A percentile compares a stretch with the other conserved stretches of the same genome.
Evolutionary conservation across 192 early-diverging fungal species (phyloP).

Genomic region (Dissophora globulifera): DNA sequence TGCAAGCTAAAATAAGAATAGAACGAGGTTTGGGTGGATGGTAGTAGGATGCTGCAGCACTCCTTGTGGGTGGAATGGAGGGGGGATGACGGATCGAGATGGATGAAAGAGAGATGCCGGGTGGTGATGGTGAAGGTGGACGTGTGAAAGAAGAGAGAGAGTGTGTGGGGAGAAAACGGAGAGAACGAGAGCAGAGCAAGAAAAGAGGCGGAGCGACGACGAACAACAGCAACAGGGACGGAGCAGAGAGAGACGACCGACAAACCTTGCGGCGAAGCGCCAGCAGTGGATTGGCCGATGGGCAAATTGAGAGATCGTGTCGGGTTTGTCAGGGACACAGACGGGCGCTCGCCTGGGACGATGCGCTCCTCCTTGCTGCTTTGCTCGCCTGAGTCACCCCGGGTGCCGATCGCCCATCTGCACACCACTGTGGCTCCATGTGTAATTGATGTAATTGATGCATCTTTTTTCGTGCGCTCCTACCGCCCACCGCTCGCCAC

Average conservation of each 20-base stretch:
- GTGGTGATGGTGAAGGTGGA: no score
- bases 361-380: background rate
- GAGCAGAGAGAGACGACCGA: no score
- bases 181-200: background rate
- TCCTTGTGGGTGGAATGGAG: background rate
- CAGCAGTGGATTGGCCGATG: slow-evolving; percentile 2
- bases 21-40: no score
- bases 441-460: no score
- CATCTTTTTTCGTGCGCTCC: no score
- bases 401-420: background rate
- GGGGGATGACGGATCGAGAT: background rate
- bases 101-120: background rate
- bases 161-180: no score
- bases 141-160: background rate
- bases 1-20: no score
- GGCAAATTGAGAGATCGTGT: no score
- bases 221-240: no score
- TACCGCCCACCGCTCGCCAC: no score
- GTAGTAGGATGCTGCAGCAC: background rate
- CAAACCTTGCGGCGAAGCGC: background rate
- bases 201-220: background rate
- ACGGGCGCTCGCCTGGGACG: no score
- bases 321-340: background rate
- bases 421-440: no score
- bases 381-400: slow-evolving; percentile 35